These are phyloP conservation scores for Ustilago tritici DNA, from an alignment of 1,284 basidiomycete genomes.

Conservation along the genomic window DNA sequence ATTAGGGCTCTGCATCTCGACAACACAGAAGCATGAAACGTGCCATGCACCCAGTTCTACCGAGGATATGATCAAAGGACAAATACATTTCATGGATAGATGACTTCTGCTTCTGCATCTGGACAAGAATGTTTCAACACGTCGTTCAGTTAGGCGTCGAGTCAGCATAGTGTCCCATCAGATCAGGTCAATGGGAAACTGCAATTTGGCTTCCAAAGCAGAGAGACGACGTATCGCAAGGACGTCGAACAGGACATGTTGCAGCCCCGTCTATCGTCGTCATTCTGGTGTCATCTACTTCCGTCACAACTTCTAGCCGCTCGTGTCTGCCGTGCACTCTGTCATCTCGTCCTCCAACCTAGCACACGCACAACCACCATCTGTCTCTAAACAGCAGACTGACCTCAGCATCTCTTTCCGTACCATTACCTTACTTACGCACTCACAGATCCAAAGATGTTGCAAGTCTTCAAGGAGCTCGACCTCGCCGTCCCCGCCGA, in stretches of 20 bases:
- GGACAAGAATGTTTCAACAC: no score
- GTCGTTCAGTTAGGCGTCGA: no score
- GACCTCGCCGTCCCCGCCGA: slow-evolving; percentile 67
- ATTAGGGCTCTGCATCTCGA: background rate
- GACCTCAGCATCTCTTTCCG: slow-evolving; percentile 1
- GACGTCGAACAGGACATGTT: background rate
- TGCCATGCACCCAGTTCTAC: background rate
- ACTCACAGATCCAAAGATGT: slow-evolving; percentile 57
- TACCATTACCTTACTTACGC: background rate
- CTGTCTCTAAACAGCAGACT: slow-evolving; percentile 11
- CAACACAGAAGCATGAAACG: background rate
- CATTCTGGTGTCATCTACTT: no score
- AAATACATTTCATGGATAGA: no score
- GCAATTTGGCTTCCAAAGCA: no score
- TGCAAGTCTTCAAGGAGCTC: slow-evolving; percentile 70
- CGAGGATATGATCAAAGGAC: no score
- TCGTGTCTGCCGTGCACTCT: slow-evolving; percentile 11
- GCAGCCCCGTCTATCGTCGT: background rate
- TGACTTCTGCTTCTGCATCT: no score
- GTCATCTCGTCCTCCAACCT: background rate
- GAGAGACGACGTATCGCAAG: no score
- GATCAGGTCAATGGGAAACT: no score
- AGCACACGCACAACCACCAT: background rate
- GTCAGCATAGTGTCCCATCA: no score
- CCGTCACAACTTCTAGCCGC: background rate